Evolutionary conservation across 768 basidiomycete species (phyloP).

Genomic region (Melanogaster broomeanus): DNA sequence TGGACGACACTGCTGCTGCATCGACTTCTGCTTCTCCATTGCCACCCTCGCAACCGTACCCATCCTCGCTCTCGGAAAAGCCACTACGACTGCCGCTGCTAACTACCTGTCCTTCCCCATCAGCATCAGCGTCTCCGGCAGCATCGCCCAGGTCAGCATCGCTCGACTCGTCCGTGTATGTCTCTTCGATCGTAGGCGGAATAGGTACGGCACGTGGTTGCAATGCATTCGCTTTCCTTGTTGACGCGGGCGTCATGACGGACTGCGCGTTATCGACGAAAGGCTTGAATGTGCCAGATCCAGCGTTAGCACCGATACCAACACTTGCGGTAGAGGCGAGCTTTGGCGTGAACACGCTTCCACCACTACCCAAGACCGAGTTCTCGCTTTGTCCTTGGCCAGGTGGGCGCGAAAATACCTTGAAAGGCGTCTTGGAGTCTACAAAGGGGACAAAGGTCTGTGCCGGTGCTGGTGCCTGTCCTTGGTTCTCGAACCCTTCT

Average conservation of each 20-base stretch:
- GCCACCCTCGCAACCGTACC: conserved; percentile 30
- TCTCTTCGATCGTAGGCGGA: conserved; percentile 25
- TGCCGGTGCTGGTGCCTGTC: conserved; percentile 14
- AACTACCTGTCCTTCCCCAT: conserved; percentile 21
- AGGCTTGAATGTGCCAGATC: conserved; percentile 36
- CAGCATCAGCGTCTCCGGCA: conserved; percentile 21
- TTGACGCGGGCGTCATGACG: conserved; percentile 15
- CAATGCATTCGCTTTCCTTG: conserved; percentile 18
- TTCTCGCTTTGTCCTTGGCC: conserved; percentile 42
- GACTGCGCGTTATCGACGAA: conserved; percentile 31
- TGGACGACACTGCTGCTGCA: conserved; percentile 27
- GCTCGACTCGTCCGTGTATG: conserved; percentile 35
- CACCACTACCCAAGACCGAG: conserved; percentile 21
- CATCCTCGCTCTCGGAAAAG: conserved; percentile 36
- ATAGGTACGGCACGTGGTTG: conserved; percentile 20
- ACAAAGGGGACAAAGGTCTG: conserved; percentile 45
- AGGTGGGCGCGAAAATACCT: conserved; percentile 72
- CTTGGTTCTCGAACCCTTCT: conserved; percentile 16
- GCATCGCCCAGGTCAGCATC: conserved; percentile 22
- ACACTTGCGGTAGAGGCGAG: conserved; percentile 23
- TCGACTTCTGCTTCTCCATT: conserved; percentile 28
- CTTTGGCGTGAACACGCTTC: conserved; percentile 47
- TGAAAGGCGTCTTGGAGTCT: conserved; percentile 45
- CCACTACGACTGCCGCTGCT: conserved; percentile 31
- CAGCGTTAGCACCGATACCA: conserved; percentile 4